phyloP scores from a whole-genome alignment of 441 rosid genomes.

The Croton laevigatus region DNA sequence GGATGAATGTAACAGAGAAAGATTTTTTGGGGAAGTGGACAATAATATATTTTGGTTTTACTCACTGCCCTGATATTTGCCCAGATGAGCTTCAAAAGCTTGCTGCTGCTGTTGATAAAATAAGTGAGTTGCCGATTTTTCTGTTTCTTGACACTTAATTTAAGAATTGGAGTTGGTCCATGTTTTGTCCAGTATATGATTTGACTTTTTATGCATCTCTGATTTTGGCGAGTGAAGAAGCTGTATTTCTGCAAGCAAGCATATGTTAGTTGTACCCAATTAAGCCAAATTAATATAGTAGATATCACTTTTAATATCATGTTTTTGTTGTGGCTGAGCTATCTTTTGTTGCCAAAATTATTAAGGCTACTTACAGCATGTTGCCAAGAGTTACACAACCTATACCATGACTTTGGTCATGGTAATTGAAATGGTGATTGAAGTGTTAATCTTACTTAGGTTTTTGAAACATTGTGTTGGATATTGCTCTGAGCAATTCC shows the following conservation, averaged over 20 bases:
- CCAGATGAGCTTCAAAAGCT: constrained; percentile 89
- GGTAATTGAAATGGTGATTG: not conserved
- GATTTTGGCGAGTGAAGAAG: not conserved
- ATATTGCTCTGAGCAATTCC: not conserved
- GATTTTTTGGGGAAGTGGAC: constrained; percentile 87
- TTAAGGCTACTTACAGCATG: not conserved
- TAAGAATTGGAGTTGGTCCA: not conserved
- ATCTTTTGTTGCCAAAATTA: no score
- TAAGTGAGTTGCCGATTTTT: constrained; percentile 53
- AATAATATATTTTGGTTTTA: constrained; percentile 86
- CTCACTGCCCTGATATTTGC: constrained; percentile 98
- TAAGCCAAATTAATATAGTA: no score
- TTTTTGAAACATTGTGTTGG: no score
- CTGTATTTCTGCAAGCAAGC: not conserved
- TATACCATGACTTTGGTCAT: not conserved
- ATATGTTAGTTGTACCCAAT: not conserved
- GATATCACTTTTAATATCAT: no score
- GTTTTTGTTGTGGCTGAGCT: not conserved
- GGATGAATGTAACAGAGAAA: constrained; percentile 72
- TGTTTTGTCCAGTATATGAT: not conserved
- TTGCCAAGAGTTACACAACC: not conserved
- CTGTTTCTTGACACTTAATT: not conserved
- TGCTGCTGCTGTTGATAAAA: constrained; percentile 79
- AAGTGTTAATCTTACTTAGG: not conserved
- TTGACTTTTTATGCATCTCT: not conserved